Base-by-base conservation (phyloP, 768 basidiomycete genomes). In the Amanita exitialis region DNA sequence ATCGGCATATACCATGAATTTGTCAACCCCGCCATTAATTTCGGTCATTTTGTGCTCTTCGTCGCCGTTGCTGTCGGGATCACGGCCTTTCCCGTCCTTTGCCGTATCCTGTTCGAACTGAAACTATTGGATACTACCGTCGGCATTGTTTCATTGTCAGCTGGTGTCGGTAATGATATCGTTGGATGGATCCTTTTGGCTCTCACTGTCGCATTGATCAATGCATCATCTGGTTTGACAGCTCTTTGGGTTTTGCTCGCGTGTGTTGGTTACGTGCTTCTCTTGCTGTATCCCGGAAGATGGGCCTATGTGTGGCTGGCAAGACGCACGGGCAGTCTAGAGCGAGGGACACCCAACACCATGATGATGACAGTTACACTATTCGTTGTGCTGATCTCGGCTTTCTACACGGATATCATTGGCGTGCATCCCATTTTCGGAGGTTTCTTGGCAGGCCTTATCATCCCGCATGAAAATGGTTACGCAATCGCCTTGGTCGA, bases 181-280 rank as follows among this genome's bases (percentile, higher is more conserved):
- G 67, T 83, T n/a, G 89, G 86, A 12, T 91, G 90, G 90, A 71
- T 90, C 51, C 70, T 95, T 5, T 75, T 95, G 12, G 90, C 91
- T 3, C 68, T 94, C 34, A 80, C 84, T 0, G 85, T 94, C 16
- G 88, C 90, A 0, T 75, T 95, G 38, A 85, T 90, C 54, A 91
- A 90, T 61, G 83, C 91, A 0, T 73, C 77, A 0, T 71, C 68
- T 0, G 90, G 88, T 0, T 67, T 90, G 13, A 83, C 81, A 0
- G 90, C 91, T 0, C 73, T 94, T 0, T 93, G 81, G 66, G 80
- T 93, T 25, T 70, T 95, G 1, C 72, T 94, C n/a, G 70, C 75
- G 5, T 74, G 77, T 20, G 66, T 77, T 0, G 90, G 77, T 2
- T 92, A 77, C 67, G 71, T 76, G 4, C 46, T 91, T 15, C 69